These are phyloP conservation scores for Acer campestre DNA, from an alignment of 345 rosid species.

Conservation along the genomic window DNA sequence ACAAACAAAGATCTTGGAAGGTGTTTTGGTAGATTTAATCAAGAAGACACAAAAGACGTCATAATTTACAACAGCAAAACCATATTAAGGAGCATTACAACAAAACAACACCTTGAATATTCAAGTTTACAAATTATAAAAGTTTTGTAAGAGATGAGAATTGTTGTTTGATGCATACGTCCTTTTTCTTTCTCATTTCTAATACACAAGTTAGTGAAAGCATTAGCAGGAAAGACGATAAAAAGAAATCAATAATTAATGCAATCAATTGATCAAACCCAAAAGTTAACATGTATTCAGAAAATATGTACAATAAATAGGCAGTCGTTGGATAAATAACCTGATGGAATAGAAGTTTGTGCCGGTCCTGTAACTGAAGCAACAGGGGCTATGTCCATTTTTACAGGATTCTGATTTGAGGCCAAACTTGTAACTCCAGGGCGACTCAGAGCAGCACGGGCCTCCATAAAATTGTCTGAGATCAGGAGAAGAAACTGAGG, in stretches of 20 bases:
- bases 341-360: conserved; percentile 65
- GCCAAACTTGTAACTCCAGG: conserved; percentile 66
- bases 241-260: conserved; percentile 8
- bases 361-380: conserved; percentile 67
- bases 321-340: conserved; percentile 34
- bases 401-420: conserved; percentile 72
- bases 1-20: neutral
- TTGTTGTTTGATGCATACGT: neutral
- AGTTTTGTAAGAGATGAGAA: neutral
- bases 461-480: conserved; percentile 91
- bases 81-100: neutral
- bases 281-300: conserved; percentile 1
- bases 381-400: conserved; percentile 76
- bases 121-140: neutral
- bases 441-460: conserved; percentile 80
- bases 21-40: neutral
- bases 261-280: conserved; percentile 21
- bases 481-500: conserved; percentile 81
- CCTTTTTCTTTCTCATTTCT: neutral
- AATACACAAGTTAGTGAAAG: neutral
- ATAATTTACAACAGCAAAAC: neutral
- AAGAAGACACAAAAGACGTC: neutral
- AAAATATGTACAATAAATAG: conserved; percentile 12
- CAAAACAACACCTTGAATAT: neutral
- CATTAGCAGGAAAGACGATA: neutral